Conservation (phyloP, 2,329 filamentous ascomycete genomes). For the Alternaria infectoria region DNA sequence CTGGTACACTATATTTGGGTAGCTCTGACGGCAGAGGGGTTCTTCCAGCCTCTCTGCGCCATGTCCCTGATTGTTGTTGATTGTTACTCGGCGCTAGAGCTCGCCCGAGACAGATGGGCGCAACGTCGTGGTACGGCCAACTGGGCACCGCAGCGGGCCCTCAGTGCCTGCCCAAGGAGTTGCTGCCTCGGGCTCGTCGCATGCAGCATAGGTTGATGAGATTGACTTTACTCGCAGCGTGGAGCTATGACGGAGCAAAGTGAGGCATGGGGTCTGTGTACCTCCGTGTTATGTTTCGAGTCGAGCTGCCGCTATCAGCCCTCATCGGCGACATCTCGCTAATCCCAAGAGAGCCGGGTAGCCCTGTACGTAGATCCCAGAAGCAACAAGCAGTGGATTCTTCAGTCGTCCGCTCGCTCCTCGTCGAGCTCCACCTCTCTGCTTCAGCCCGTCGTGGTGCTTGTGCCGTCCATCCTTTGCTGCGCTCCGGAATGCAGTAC, state of each 20-base stretch:
- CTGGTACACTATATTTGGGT: constrained; percentile 43
- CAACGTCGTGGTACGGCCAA: constrained; percentile 25
- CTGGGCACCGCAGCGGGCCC: constrained; percentile 27
- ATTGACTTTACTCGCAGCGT: constrained; percentile 9
- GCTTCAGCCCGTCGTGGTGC: constrained; percentile 36
- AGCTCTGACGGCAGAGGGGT: constrained; percentile 32
- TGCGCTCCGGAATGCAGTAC: constrained; percentile 31
- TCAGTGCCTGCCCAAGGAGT: neutral
- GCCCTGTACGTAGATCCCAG: constrained; percentile 42
- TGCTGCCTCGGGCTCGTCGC: constrained; percentile 3
- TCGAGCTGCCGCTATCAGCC: constrained; percentile 42
- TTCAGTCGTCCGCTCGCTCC: constrained; percentile 39
- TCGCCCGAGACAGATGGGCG: constrained; percentile 13
- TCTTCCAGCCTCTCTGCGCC: constrained; percentile 20
- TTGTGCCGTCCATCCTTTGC: constrained; percentile 26
- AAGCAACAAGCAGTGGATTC: constrained; percentile 41
- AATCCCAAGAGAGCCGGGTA: constrained; percentile 36
- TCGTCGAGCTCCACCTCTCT: constrained; percentile 37
- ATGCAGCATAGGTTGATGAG: constrained; percentile 1
- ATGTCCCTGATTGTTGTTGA: constrained; percentile 37
- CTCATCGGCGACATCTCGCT: constrained; percentile 43
- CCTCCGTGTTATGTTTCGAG: constrained; percentile 40
- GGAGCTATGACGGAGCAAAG: constrained; percentile 29
- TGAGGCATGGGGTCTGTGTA: constrained; percentile 38
- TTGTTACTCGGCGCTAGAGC: constrained; percentile 33